phyloP scores from a whole-genome alignment of 192 early-diverging fungal genomes.

The Backusella luteola region DNA sequence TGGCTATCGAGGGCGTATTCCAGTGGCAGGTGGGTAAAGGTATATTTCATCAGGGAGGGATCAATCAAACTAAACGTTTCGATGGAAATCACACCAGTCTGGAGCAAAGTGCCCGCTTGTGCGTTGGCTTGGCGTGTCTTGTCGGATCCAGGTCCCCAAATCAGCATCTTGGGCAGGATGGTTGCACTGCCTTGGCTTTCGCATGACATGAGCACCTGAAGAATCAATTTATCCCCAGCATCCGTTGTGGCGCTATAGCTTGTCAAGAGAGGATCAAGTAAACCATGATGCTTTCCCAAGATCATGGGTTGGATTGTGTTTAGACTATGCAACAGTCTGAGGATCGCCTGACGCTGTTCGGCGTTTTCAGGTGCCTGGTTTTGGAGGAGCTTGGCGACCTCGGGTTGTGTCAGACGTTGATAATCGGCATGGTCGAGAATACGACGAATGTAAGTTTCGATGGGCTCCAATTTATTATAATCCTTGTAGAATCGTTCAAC shows the following conservation, averaged over 20 bases:
- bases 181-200: conserved; percentile 58
- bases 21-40: conserved; percentile 53
- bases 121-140: conserved; percentile 38
- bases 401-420: conserved; percentile 37
- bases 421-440: conserved; percentile 41
- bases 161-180: conserved; percentile 53
- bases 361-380: conserved; percentile 24
- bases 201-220: conserved; percentile 55
- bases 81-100: conserved; percentile 40
- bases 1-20: conserved; percentile 30
- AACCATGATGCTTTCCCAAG: conserved; percentile 45
- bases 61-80: conserved; percentile 66
- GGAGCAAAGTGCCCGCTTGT: conserved; percentile 31
- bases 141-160: conserved; percentile 58
- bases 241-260: conserved; percentile 60
- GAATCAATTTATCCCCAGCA: conserved; percentile 51
- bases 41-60: conserved; percentile 59
- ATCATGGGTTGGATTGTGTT: conserved; percentile 48
- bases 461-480: conserved; percentile 29
- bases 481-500: conserved; percentile 33
- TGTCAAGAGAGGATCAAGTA: conserved; percentile 45
- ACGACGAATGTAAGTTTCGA: conserved; percentile 38
- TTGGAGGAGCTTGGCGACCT: conserved; percentile 27
- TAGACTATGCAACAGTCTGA: conserved; percentile 49
- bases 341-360: conserved; percentile 44